A percentile compares a stretch with the other conserved stretches of the same genome.
Conservation (phyloP, 768 basidiomycete species). For the Podaxis mareebaensis region DNA sequence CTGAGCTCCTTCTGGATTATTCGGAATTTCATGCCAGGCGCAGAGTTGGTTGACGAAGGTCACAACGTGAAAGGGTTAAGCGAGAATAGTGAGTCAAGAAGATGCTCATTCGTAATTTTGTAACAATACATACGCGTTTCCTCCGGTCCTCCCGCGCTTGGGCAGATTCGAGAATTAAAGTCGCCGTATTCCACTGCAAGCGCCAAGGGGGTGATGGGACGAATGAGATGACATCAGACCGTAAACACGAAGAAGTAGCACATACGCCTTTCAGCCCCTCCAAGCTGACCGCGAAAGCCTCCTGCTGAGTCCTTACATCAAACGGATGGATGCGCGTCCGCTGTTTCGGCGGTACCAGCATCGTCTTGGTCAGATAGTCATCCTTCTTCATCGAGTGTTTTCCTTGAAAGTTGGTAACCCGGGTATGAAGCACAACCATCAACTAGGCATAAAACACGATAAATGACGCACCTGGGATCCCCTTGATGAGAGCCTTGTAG, state of each 20-base stretch:
- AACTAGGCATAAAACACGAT: neutral
- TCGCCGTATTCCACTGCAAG: slow-evolving; percentile 64
- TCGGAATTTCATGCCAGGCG: slow-evolving; percentile 11
- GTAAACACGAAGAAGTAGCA: slow-evolving; percentile 16
- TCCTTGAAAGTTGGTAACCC: slow-evolving; percentile 37
- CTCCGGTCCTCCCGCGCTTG: slow-evolving; percentile 79
- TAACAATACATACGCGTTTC: slow-evolving; percentile 59
- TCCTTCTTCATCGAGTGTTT: slow-evolving; percentile 85
- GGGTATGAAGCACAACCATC: slow-evolving; percentile 17
- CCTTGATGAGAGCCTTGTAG: slow-evolving; percentile 77
- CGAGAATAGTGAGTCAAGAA: slow-evolving; percentile 6
- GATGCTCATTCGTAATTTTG: neutral
- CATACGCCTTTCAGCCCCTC: slow-evolving; percentile 76
- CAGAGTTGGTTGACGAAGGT: slow-evolving; percentile 3
- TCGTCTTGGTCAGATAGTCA: slow-evolving; percentile 64
- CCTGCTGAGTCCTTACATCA: slow-evolving; percentile 64
- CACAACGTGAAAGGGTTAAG: slow-evolving; percentile 15
- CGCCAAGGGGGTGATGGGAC: slow-evolving; percentile 2
- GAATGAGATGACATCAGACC: slow-evolving; percentile 14
- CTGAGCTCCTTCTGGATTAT: slow-evolving; percentile 66
- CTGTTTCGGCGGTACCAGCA: slow-evolving; percentile 73
- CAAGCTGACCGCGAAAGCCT: slow-evolving; percentile 72
- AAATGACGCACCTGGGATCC: slow-evolving; percentile 59
- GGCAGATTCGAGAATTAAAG: slow-evolving; percentile 64
- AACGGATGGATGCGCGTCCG: slow-evolving; percentile 61